Conservation (phyloP, 2,329 filamentous ascomycete species). For the Alternaria ventricosa region DNA sequence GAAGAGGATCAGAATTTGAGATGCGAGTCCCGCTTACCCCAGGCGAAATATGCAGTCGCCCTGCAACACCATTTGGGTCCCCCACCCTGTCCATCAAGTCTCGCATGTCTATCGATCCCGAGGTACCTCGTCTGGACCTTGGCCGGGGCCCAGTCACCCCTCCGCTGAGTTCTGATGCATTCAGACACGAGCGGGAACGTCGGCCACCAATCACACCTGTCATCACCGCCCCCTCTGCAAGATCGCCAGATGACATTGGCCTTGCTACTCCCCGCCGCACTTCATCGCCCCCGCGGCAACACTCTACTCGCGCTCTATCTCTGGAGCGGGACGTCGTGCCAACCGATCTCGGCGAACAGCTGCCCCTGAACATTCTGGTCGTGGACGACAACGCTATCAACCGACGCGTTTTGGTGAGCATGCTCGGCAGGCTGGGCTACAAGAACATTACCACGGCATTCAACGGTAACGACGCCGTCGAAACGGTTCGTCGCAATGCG, state of each 20-base stretch:
- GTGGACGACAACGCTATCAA: constrained; percentile 78
- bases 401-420: constrained; percentile 69
- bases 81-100: constrained; percentile 48
- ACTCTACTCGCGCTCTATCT: constrained; percentile 22
- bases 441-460: constrained; percentile 68
- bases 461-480: constrained; percentile 72
- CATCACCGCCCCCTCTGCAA: constrained; percentile 17
- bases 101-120: constrained; percentile 39
- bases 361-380: constrained; percentile 72
- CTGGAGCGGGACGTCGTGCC: constrained; percentile 28
- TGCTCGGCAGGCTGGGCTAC: constrained; percentile 73
- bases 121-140: constrained; percentile 25
- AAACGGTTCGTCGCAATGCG: constrained; percentile 59
- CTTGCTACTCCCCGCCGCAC: constrained; percentile 39
- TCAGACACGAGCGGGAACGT: constrained; percentile 23
- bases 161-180: constrained; percentile 32
- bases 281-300: constrained; percentile 35
- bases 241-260: constrained; percentile 17
- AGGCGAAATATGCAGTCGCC: constrained; percentile 57
- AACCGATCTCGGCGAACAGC: constrained; percentile 59
- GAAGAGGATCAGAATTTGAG: constrained; percentile 71
- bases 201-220: constrained; percentile 16
- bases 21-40: constrained; percentile 68
- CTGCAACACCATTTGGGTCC: constrained; percentile 58
- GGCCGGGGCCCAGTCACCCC: constrained; percentile 36